phyloP scores from a whole-genome alignment of 768 basidiomycete genomes.

The Boletus subparvulus region DNA sequence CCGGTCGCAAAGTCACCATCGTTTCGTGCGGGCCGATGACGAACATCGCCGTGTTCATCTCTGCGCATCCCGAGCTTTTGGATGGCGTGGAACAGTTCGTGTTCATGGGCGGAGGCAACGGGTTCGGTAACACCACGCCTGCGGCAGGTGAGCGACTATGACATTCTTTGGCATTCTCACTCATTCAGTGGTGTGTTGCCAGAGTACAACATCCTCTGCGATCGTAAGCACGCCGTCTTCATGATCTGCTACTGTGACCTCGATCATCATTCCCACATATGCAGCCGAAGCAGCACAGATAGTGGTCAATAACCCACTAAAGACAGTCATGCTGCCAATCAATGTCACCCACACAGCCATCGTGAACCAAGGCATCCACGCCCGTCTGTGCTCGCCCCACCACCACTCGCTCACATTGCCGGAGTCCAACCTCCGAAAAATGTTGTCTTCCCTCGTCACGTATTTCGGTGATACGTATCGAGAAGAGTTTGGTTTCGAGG shows the following conservation, averaged over 20 bases:
- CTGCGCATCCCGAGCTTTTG: slow-evolving; percentile 54
- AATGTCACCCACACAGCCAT: slow-evolving; percentile 89
- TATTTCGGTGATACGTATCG: slow-evolving; percentile 76
- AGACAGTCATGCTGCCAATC: slow-evolving; percentile 75
- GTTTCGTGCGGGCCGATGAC: slow-evolving; percentile 86
- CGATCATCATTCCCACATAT: background rate
- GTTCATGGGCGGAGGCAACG: slow-evolving; percentile 90
- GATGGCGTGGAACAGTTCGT: slow-evolving; percentile 50
- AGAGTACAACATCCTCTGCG: slow-evolving; percentile 83
- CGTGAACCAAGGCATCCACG: slow-evolving; percentile 55
- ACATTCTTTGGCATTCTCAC: background rate
- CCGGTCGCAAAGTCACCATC: slow-evolving; percentile 61
- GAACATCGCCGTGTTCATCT: slow-evolving; percentile 70
- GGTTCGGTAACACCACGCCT: slow-evolving; percentile 76
- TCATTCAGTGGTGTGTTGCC: slow-evolving; percentile 12
- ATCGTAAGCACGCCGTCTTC: slow-evolving; percentile 54
- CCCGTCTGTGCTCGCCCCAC: slow-evolving; percentile 49
- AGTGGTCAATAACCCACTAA: slow-evolving; percentile 68
- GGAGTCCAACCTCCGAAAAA: slow-evolving; percentile 57
- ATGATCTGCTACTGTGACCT: background rate
- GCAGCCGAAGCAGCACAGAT: slow-evolving; percentile 82
- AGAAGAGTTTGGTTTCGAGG: slow-evolving; percentile 73
- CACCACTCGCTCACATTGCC: slow-evolving; percentile 17
- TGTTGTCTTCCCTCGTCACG: slow-evolving; percentile 68
- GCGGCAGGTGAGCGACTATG: slow-evolving; percentile 53